Base-by-base conservation (phyloP, 1,284 basidiomycete genomes). In the Puccinia coronata region DNA sequence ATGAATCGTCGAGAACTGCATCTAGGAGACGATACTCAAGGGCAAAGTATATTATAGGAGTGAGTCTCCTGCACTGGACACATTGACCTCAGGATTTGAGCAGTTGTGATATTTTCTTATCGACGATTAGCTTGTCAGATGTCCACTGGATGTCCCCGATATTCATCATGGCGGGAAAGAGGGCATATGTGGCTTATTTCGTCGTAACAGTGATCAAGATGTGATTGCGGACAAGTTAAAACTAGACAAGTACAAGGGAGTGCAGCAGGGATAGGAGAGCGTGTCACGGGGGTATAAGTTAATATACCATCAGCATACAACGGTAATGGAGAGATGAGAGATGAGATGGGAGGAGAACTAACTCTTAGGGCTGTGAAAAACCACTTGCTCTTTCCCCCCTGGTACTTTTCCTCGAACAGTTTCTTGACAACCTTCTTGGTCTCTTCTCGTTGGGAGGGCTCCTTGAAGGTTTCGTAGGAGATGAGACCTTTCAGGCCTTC, bases 401-500 rank as follows among this genome's bases (percentile, higher is more conserved):
- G 89, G 91, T 97, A 96, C 83, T 94, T 89, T 86, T 97, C 94
- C 91, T 97, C 95, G 82, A 98, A 88, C 86, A 93, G 87, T 89
- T 96, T 96, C 91, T 96, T 97, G 88, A 97, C 91, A 84, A 89
- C 91, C 91, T 98, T 98, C 90, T 96, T 97, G 82, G 94, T 90
- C 84, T 96, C 91, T 88, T 94, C 93, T 84, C 95, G 91, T 87
- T 95, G 93, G 85, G 94, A 90, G 69, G 92, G 92, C 90, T 98
- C 94, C 89, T 95, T 95, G 91, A 97, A 96, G 82, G 95, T 96
- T 83, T 97, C 95, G 80, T 89, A 86, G 55, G 90, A 88, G 82
- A 96, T 91, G 77, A 90, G 88, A 82, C 93, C 93, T 90, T 97
- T 98, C 86, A 98, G 89, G 81, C 91, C 90, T 88, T 98, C 95